Percentiles rank a stretch among this genome's conserved stretches.
phyloP scores from a whole-genome alignment of 768 basidiomycete species.

The Rhodotorula toruloides region DNA sequence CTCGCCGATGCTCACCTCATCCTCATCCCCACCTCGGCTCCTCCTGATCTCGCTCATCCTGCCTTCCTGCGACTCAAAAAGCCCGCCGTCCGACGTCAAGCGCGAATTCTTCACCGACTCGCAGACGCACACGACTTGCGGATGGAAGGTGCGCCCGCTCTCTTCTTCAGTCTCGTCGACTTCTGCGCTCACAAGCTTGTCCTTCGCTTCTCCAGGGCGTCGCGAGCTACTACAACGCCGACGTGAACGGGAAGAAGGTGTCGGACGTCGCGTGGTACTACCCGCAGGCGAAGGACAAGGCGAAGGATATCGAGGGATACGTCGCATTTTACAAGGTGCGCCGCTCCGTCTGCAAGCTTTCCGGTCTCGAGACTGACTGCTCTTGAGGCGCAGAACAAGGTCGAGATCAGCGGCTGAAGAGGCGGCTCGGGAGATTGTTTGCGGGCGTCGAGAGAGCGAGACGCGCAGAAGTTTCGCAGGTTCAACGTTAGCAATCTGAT shows the following conservation, averaged over 20 bases:
- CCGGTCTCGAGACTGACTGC: no score
- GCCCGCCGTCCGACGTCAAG: conserved; percentile 58
- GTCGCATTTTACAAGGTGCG: conserved; percentile 82
- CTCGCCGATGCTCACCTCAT: not conserved
- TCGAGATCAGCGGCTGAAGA: conserved; percentile 19
- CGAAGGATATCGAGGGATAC: conserved; percentile 60
- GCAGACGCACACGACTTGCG: conserved; percentile 51
- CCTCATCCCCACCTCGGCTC: not conserved
- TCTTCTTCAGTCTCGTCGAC: not conserved
- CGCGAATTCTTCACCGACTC: conserved; percentile 53
- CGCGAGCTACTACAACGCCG: conserved; percentile 63
- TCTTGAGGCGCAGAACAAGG: no score
- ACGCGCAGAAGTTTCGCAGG: no score
- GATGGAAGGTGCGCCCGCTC: conserved; percentile 63
- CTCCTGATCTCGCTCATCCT: not conserved
- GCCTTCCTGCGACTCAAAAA: no score
- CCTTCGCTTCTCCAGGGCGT: conserved; percentile 47
- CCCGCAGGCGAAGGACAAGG: conserved; percentile 54
- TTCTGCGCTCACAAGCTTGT: not conserved
- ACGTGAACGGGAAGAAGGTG: conserved; percentile 53
- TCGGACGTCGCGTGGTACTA: conserved; percentile 73
- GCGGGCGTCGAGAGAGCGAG: no score
- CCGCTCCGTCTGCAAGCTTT: no score
- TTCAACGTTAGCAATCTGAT: no score
- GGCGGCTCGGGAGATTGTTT: no score